Evolutionary conservation across 495 filamentous ascomycete species (phyloP), one percentile per base, ranked within the genome.

Genomic region (Durotheca rogersii): DNA sequence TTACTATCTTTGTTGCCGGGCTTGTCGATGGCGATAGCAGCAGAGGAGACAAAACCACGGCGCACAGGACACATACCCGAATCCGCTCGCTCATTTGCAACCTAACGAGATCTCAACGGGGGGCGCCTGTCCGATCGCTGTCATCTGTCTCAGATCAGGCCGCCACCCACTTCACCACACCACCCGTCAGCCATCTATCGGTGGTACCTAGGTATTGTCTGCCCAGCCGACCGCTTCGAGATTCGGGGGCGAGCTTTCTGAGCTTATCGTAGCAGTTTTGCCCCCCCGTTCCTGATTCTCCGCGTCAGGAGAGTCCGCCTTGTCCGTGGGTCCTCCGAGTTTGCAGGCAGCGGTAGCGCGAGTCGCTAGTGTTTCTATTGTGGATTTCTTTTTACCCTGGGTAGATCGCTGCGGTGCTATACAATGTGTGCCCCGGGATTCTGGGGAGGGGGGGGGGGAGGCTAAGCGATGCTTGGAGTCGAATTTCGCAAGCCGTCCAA

Each of bases 401-500:
- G 15, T 19, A 41, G 23, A 44, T 53, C 25, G 31, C 36, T 27
- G 36, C 38, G 37, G 37, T 38, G 41, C 9, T 2, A 40, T n/a
- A n/a, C n/a, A n/a, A n/a, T n/a, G n/a, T 41, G 30, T 18, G 4
- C 31, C 43, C 31, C 18, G 46, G 18, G 31, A 49, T 42, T 48
- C 47, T 60, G 44, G 55, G 49, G 45, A 46, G n/a, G n/a, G n/a
- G n/a, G n/a, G n/a, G n/a, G n/a, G n/a, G n/a, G n/a, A n/a, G n/a
- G n/a, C n/a, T n/a, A n/a, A n/a, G n/a, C n/a, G 40, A 58, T 57
- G 32, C 41, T 35, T 12, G 10, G 14, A 20, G n/a, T 21, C 9
- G 38, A 10, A 34, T 61, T 55, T 66, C 62, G 62, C 52, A 66
- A 56, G 20, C 42, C 23, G 19, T 51, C 62, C 62, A 66, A 66